Evolutionary conservation across 108 stramenopile species (phyloP), one percentile per base, ranked within the genome.

Genomic region (Pseudonitzschia multiseries): DNA sequence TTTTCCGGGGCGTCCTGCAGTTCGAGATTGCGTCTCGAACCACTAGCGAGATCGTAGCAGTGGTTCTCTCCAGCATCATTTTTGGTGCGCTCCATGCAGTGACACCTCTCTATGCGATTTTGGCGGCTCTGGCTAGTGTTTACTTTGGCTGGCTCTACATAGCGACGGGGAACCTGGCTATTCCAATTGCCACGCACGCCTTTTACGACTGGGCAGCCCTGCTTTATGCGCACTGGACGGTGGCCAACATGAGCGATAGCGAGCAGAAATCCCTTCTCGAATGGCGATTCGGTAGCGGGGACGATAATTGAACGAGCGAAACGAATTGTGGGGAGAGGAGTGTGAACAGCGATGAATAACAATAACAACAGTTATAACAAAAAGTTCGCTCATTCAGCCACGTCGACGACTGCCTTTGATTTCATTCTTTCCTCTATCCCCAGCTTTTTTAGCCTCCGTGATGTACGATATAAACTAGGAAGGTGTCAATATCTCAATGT

Each of bases 41-140:
- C 29, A 36, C 29, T 28, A 76, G 68, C 10, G 63, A 77, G 8
- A 26, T 57, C 41, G 24, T 86, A 27, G 83, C 88, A 10, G 63
- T 93, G 27, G 79, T 65, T 13, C 28, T 83, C 4, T 78, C 87
- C 43, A 84, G 88, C 32, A 20, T 89, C 32, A 70, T 93, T 8
- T 96, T 96, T 86, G 95, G 91, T 17, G 52, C 79, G 21, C 73
- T 93, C 36, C 95, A 96, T 72, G 91, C 93, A 26, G 92, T 96
- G 44, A 96, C 95, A 18, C 91, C 90, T 29, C 57, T 92, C 12
- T 96, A 96, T 69, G 93, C 93, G 12, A 12, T 84, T 28, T 65
- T 93, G 22, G 91, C 93, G 8, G 81, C 78, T 0, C 21, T 88
- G n/a, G 92, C 93, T 5, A 87, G 85, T 33, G 28, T 93, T 0